These are phyloP conservation scores for Talaromyces sp. DNA, from an alignment of 2,329 filamentous ascomycete genomes.

Conservation along the genomic window DNA sequence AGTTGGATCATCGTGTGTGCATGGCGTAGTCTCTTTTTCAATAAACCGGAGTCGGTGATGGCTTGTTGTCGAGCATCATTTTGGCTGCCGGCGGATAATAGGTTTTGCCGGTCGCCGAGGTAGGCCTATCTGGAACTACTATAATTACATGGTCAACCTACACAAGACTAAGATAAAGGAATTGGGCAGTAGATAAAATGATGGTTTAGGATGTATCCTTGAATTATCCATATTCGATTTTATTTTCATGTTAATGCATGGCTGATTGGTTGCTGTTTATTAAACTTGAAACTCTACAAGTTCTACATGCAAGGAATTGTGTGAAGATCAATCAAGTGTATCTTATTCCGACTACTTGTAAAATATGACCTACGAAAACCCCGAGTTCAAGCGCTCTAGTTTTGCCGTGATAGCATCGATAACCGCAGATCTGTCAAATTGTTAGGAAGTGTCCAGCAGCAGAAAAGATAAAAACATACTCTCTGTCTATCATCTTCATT, in stretches of 20 bases:
- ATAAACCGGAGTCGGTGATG: slow-evolving; percentile 12
- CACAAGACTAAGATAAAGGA: too few species aligned
- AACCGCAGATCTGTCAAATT: slow-evolving; percentile 31
- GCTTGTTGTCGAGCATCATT: not conserved
- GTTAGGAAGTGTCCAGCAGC: not conserved
- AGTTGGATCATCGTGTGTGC: slow-evolving; percentile 78
- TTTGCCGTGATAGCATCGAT: slow-evolving; percentile 40
- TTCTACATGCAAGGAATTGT: not conserved
- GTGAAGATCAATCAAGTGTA: not conserved
- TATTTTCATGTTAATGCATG: not conserved
- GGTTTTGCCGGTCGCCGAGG: not conserved
- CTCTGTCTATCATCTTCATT: slow-evolving; percentile 47
- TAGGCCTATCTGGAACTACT: not conserved
- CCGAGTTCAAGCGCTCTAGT: slow-evolving; percentile 35
- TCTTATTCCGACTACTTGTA: not conserved
- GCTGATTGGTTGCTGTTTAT: not conserved
- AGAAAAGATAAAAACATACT: slow-evolving; percentile 26
- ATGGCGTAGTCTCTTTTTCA: slow-evolving; percentile 14
- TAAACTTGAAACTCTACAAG: not conserved
- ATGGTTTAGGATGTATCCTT: not conserved
- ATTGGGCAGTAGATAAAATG: too few species aligned
- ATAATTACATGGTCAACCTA: too few species aligned
- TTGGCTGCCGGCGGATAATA: not conserved
- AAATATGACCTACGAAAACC: slow-evolving; percentile 16
- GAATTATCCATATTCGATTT: not conserved